A percentile compares a stretch with the other conserved stretches of the same genome.
phyloP scores from a whole-genome alignment of 139 green algal species.

The Closterium sp. region DNA sequence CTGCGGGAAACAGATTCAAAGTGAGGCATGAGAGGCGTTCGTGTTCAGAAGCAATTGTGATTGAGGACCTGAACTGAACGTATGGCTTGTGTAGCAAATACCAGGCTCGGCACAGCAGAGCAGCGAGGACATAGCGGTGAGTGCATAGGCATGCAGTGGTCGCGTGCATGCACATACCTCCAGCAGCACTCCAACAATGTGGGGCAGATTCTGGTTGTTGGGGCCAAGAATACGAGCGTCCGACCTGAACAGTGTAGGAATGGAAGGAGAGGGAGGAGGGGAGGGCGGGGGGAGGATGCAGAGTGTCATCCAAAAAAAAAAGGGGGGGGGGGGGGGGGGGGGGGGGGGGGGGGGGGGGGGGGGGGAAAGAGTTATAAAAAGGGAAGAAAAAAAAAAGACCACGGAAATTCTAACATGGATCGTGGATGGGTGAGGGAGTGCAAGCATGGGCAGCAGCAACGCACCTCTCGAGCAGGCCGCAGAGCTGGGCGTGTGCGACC shows the following conservation, averaged over 20 bases:
- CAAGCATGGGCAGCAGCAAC: background rate
- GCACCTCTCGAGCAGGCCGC: constrained; percentile 48
- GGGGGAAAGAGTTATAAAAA: too few relatives aligned
- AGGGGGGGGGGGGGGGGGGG: too few relatives aligned
- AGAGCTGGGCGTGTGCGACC: constrained; percentile 76
- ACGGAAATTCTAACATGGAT: background rate
- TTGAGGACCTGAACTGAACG: too few relatives aligned
- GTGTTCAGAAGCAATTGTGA: too few relatives aligned
- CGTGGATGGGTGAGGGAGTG: background rate
- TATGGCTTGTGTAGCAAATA: background rate
- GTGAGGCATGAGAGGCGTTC: too few relatives aligned
- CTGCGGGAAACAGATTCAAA: background rate
- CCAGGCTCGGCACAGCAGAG: background rate
- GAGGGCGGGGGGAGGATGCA: too few relatives aligned
- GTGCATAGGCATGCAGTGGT: too few relatives aligned
- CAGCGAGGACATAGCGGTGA: background rate
- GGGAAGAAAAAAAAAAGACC: too few relatives aligned
- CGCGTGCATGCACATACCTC: constrained; percentile 26
- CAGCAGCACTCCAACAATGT: constrained; percentile 38
- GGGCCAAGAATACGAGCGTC: constrained; percentile 37
- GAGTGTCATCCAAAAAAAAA: background rate
- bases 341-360: too few relatives aligned
- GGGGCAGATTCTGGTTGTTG: constrained; percentile 40
- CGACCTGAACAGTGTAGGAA: background rate
- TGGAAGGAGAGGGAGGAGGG: background rate